Evolutionary conservation across 768 basidiomycete species (phyloP), one percentile per base, ranked within the genome.

Genomic region (Trametes elegans): DNA sequence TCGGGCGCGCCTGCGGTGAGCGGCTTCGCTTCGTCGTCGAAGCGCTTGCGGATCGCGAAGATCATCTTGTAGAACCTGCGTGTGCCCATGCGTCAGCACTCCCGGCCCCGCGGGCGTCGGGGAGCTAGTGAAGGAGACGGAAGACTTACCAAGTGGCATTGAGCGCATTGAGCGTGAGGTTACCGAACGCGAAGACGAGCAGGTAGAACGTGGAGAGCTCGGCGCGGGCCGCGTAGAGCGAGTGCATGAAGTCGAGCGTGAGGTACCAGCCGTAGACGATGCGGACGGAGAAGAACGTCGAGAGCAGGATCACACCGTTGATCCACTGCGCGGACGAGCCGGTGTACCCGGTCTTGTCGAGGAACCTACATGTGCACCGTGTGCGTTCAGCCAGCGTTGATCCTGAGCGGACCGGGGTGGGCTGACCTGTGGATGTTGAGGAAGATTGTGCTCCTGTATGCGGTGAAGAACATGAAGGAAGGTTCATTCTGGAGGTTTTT

Each of bases 371-470:
- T n/a, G n/a, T n/a, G n/a, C n/a, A n/a, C n/a, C n/a, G n/a, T n/a
- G n/a, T n/a, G n/a, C n/a, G n/a, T n/a, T n/a, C n/a, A n/a, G n/a
- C n/a, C n/a, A n/a, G n/a, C n/a, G n/a, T n/a, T n/a, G 14, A 13
- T 9, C 4, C 35, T 2, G 13, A 31, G 26, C 0, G 24, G 14
- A 21, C 39, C 19, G 26, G 59, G 56, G 19, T 13, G 55, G 48
- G 48, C 75, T 57, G 61, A 92, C 91, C 91, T 93, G 59, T 94
- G 90, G 50, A 90, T 82, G 63, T 96, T 89, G 58, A 96, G 74
- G 71, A 95, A 93, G 54, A 93, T 81, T 0, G 93, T 95, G 73
- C 85, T 88, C 72, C 84, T 85, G 56, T 16, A 39, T 29, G 31
- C 0, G 36, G 14, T 54, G 32, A 50, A 27, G 28, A 16, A 5